Evolutionary conservation across 2,329 filamentous ascomycete genomes (phyloP).

Genomic region (Beauveria rudraprayagi): DNA sequence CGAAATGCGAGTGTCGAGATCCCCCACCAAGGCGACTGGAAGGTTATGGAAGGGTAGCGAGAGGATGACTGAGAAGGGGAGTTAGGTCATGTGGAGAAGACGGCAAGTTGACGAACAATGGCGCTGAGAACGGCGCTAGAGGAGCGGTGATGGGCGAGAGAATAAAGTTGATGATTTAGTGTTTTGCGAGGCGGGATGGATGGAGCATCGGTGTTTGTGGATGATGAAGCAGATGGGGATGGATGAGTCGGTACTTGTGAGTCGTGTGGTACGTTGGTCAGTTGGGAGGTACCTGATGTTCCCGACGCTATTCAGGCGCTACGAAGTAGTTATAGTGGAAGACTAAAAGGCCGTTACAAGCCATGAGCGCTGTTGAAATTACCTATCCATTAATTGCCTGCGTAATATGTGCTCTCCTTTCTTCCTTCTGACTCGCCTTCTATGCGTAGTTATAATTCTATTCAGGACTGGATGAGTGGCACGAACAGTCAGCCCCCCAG

Average conservation of each 20-base stretch:
- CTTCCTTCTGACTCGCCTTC: no score
- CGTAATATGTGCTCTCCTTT: no score
- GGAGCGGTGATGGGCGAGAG: background rate
- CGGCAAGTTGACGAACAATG: background rate
- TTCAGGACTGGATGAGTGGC: no score
- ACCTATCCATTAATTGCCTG: no score
- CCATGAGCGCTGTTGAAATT: no score
- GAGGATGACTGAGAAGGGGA: background rate
- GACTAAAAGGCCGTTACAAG: no score
- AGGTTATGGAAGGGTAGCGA: conserved; percentile 5
- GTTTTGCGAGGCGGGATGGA: background rate
- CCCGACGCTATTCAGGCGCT: background rate
- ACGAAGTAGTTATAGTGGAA: background rate
- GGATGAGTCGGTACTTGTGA: background rate
- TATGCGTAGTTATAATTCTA: no score
- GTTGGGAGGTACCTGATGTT: background rate
- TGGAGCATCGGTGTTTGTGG: background rate
- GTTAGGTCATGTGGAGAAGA: background rate
- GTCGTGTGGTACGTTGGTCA: background rate
- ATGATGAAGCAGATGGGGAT: background rate
- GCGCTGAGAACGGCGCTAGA: background rate
- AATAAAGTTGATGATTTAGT: background rate
- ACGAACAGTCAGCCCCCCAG: no score
- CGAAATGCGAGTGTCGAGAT: conserved; percentile 1
- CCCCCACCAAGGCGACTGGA: background rate